Evolutionary conservation across 2,329 filamentous ascomycete genomes (phyloP).

Genomic region (Pseudogymnoascus pannorum): DNA sequence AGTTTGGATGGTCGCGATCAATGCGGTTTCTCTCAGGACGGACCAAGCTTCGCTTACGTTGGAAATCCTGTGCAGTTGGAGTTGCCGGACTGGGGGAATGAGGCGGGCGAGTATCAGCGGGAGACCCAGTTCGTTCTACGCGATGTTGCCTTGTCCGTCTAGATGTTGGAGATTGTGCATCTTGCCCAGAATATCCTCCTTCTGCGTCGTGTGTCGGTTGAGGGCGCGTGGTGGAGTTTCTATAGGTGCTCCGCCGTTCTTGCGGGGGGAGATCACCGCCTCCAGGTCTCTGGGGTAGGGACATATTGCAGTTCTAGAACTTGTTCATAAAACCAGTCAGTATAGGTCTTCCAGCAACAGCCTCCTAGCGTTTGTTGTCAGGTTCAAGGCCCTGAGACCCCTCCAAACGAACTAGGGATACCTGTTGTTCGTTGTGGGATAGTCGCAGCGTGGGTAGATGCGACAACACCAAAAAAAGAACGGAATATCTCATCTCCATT

Average conservation of each 20-base stretch:
- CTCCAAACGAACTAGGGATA: not conserved
- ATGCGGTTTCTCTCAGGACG: slow-evolving; percentile 82
- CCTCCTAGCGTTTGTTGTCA: not conserved
- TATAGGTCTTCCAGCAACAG: not conserved
- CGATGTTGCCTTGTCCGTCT: slow-evolving; percentile 9
- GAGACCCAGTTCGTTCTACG: slow-evolving; percentile 32
- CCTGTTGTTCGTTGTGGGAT: not conserved
- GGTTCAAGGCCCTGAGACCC: not conserved
- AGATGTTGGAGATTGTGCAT: slow-evolving; percentile 10
- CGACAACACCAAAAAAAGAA: not conserved
- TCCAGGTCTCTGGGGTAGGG: slow-evolving; percentile 57
- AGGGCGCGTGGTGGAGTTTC: slow-evolving; percentile 61
- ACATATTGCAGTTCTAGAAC: slow-evolving; percentile 36
- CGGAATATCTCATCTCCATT: not conserved
- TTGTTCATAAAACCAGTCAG: not conserved
- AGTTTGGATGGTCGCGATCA: slow-evolving; percentile 83
- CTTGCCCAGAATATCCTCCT: slow-evolving; percentile 37
- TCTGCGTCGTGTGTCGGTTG: slow-evolving; percentile 63
- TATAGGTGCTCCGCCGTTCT: slow-evolving; percentile 57
- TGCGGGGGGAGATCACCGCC: slow-evolving; percentile 49
- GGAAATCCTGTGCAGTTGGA: slow-evolving; percentile 33
- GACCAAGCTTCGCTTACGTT: slow-evolving; percentile 80
- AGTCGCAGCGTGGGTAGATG: not conserved
- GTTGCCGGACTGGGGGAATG: slow-evolving; percentile 24
- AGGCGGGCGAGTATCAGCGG: slow-evolving; percentile 26